These are phyloP conservation scores for Stephania yunnanensis DNA, from an alignment of 164 flowering plant genomes.

Conservation along the genomic window DNA sequence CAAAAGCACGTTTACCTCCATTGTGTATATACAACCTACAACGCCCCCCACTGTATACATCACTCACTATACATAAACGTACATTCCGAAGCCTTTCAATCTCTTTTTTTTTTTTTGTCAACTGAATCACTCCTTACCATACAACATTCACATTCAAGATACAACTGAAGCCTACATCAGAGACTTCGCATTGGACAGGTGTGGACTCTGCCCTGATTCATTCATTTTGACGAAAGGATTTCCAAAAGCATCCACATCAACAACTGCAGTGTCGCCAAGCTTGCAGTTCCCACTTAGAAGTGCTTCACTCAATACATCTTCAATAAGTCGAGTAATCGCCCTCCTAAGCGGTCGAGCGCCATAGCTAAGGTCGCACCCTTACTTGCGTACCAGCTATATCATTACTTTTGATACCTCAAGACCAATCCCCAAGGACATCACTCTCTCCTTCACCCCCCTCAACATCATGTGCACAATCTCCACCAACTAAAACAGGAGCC, in stretches of 20 bases:
- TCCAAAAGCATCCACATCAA: slow-evolving; percentile 67
- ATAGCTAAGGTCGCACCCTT: slow-evolving; percentile 57
- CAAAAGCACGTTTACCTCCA: background rate
- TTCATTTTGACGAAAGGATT: slow-evolving; percentile 43
- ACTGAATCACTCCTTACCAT: slow-evolving; percentile 11
- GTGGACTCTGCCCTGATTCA: slow-evolving; percentile 27
- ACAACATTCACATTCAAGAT: slow-evolving; percentile 5
- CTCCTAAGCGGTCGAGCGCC: slow-evolving; percentile 84
- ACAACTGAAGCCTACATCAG: background rate
- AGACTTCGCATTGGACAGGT: slow-evolving; percentile 38
- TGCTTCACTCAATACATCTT: slow-evolving; percentile 73
- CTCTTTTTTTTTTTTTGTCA: background rate
- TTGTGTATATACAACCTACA: too few relatives aligned
- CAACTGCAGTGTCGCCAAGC: slow-evolving; percentile 59
- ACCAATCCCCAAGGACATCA: slow-evolving; percentile 47
- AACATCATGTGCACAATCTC: slow-evolving; percentile 57
- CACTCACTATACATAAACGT: too few relatives aligned
- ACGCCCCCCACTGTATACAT: background rate
- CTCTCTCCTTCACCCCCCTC: slow-evolving; percentile 58
- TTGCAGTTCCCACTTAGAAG: slow-evolving; percentile 52
- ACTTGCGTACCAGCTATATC: slow-evolving; percentile 52
- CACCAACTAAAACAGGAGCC: slow-evolving; percentile 46
- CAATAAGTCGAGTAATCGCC: slow-evolving; percentile 57
- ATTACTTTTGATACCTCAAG: slow-evolving; percentile 64
- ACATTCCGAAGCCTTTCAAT: background rate